Evolutionary conservation across 352 stramenopile species (phyloP).

Genomic region (Phytophthora chlamydospora): DNA sequence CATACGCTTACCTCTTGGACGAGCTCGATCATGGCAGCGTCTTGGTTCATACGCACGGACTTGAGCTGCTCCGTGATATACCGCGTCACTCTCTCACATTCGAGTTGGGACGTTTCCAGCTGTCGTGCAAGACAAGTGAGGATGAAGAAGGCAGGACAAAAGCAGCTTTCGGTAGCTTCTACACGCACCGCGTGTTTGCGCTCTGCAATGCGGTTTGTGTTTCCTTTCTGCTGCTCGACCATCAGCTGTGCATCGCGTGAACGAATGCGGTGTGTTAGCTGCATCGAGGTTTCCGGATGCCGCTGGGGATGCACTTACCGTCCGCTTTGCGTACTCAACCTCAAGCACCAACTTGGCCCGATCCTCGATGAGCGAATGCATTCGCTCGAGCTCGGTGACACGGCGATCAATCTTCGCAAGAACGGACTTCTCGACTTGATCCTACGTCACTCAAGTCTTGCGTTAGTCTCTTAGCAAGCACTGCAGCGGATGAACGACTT

Average conservation of each 20-base stretch:
- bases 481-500: constrained; percentile 5
- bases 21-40: constrained; percentile 21
- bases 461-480: no score
- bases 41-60: constrained; percentile 8
- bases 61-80: constrained; percentile 38
- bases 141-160: not conserved
- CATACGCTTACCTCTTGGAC: constrained; percentile 34
- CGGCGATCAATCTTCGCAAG: constrained; percentile 50
- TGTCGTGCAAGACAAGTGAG: constrained; percentile 14
- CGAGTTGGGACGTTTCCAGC: constrained; percentile 36
- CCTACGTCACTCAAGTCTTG: constrained; percentile 24
- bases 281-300: not conserved
- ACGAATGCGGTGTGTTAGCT: no score
- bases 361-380: constrained; percentile 49
- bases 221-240: constrained; percentile 62
- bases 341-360: constrained; percentile 63
- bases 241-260: constrained; percentile 37
- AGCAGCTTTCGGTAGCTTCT: not conserved
- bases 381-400: constrained; percentile 41
- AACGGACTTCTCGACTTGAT: constrained; percentile 44
- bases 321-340: constrained; percentile 75
- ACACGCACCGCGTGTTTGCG: constrained; percentile 56
- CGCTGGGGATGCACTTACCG: constrained; percentile 28
- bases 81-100: constrained; percentile 38
- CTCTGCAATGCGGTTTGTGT: constrained; percentile 61